These are phyloP conservation scores for Paramyrothecium roridum DNA, from an alignment of 2,329 filamentous ascomycete species.

Conservation along the genomic window DNA sequence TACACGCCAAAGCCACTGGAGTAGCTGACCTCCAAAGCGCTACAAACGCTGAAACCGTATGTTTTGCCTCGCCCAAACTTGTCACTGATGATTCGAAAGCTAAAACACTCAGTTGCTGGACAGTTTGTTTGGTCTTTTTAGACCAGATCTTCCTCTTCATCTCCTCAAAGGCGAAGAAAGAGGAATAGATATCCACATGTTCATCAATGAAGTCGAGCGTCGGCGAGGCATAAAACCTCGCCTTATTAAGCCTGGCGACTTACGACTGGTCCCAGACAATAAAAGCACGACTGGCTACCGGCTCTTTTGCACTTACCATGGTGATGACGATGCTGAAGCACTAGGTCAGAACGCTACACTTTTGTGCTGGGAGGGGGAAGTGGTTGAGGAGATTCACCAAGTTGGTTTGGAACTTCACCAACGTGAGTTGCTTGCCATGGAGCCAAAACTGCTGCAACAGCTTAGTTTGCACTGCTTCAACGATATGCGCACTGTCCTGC, in stretches of 20 bases:
- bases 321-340: no score
- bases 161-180: slow-evolving; percentile 33
- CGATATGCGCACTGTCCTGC: slow-evolving; percentile 34
- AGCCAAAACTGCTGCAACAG: slow-evolving; percentile 27
- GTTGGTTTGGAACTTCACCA: slow-evolving; percentile 36
- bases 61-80: no score
- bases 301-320: no score
- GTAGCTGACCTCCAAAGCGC: slow-evolving; percentile 21
- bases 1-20: slow-evolving; percentile 1
- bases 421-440: slow-evolving; percentile 27
- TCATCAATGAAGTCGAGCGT: no score
- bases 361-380: slow-evolving; percentile 22
- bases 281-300: no score
- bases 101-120: background rate
- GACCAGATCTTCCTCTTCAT: slow-evolving; percentile 24
- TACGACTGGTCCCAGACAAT: no score
- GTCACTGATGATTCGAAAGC: no score
- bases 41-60: slow-evolving; percentile 18
- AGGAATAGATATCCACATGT: slow-evolving; percentile 31
- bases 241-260: no score
- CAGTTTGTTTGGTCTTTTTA: slow-evolving; percentile 26
- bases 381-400: slow-evolving; percentile 30
- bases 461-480: slow-evolving; percentile 35
- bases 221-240: slow-evolving; percentile 27
- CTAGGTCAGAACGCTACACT: no score